Evolutionary conservation across 2,329 filamentous ascomycete genomes (phyloP), one percentile per base, ranked within the genome.

Genomic region (Ascochyta rabiei): DNA sequence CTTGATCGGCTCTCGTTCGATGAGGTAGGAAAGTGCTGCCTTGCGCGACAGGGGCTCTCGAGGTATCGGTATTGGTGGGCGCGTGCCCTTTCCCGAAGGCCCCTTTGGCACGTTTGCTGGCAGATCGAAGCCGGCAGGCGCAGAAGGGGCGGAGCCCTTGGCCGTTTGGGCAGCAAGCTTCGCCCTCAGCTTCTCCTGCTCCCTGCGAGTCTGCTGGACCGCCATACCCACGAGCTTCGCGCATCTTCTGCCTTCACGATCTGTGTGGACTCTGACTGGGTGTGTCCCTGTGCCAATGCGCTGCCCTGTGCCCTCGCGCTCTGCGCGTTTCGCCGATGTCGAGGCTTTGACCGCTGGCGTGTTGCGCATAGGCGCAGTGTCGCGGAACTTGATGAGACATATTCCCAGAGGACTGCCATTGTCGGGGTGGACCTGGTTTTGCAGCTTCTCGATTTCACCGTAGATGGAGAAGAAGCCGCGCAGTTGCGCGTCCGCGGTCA

Each of bases 381-480:
- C 93, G 68, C 89, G 87, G 75, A 96, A 99, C 55, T 89, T 87
- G 70, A 99, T 91, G 15, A 91, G 91, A 62, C 91, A 96, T 71
- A 99, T 93, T 12, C 95, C 95, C 12, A 99, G 83, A 71, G 96
- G 96, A 69, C 91, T 95, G 16, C 95, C 95, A 12, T 93, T 98
- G 53, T 93, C 89, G 8, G 95, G 95, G 75, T 99, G 92, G 68
- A 96, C 93, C 73, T 96, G 93, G 71, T 97, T 97, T 69, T 91
- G 92, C 66, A 96, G 89, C 69, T 93, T 89, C 39, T 89, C 89
- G 60, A 99, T 93, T 54, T 96, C 91, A 48, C 92, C 92, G 76
- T 89, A 96, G 3, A 84, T 86, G 16, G 88, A 85, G 72, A 96
- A 96, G 48, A 90, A 84, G 40, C 88, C 85, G 16, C 84, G 85